Conservation (phyloP, 768 basidiomycete genomes). For the Suillus subluteus region DNA sequence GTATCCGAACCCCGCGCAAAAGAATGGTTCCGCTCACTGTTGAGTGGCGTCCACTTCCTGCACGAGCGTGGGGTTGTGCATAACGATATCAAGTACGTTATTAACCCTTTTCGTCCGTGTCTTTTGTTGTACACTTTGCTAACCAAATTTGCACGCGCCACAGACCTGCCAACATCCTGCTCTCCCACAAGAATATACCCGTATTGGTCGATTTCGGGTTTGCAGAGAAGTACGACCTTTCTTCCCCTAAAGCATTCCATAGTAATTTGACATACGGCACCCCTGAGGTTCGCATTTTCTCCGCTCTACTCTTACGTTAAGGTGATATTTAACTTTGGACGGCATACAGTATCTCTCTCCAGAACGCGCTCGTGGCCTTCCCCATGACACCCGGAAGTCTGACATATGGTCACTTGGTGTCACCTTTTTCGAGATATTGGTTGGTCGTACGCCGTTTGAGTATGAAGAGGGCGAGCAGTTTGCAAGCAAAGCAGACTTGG, state of each 20-base stretch:
- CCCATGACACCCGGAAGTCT: constrained; percentile 92
- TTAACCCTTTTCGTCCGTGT: neutral
- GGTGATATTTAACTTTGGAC: neutral
- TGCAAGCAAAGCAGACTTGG: constrained; percentile 75
- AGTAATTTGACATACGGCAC: constrained; percentile 89
- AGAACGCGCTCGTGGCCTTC: constrained; percentile 83
- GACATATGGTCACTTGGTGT: constrained; percentile 87
- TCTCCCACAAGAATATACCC: constrained; percentile 76
- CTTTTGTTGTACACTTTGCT: neutral
- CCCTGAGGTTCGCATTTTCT: constrained; percentile 65
- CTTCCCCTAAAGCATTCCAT: constrained; percentile 69
- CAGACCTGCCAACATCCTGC: constrained; percentile 92
- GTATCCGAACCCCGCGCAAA: constrained; percentile 79
- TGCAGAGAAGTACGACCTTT: constrained; percentile 80
- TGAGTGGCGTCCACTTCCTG: constrained; percentile 83
- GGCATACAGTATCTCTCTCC: constrained; percentile 83
- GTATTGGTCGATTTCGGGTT: constrained; percentile 97
- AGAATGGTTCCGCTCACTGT: constrained; percentile 80
- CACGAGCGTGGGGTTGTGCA: constrained; percentile 86
- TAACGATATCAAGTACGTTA: constrained; percentile 88
- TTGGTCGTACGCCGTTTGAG: constrained; percentile 93
- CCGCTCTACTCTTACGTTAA: neutral
- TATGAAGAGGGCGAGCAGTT: constrained; percentile 79
- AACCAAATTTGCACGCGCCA: neutral
- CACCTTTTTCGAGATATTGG: constrained; percentile 93